Conservation (phyloP, 176 grass and related monocot species). For the maize (Zea mays) region DNA sequence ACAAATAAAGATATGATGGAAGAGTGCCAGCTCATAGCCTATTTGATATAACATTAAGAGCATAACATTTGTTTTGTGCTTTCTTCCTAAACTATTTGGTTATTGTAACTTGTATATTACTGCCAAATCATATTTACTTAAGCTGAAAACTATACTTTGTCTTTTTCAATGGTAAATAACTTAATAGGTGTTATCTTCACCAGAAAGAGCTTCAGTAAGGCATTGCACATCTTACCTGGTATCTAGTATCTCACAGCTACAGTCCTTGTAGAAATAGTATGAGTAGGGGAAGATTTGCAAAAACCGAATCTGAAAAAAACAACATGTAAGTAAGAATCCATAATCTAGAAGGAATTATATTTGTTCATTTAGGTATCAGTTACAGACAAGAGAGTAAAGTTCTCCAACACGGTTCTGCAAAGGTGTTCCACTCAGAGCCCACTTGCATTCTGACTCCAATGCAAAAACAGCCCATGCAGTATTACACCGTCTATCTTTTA, state of each 20-base stretch:
- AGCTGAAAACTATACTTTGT: not conserved
- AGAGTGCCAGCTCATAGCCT: conserved; percentile 8
- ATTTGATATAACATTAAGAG: not conserved
- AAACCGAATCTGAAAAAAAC: conserved; percentile 81
- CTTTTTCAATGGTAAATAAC: conserved; percentile 1
- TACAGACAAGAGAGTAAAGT: conserved; percentile 89
- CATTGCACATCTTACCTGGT: conserved; percentile 48
- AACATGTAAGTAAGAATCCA: conserved; percentile 30
- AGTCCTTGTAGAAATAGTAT: conserved; percentile 94
- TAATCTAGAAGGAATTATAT: conserved; percentile 30
- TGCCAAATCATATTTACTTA: conserved; percentile 16
- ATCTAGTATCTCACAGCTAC: conserved; percentile 74
- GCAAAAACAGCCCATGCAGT: conserved; percentile 90
- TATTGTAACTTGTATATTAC: not conserved
- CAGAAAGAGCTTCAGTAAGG: conserved; percentile 17
- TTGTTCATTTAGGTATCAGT: conserved; percentile 16
- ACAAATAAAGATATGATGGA: conserved; percentile 12
- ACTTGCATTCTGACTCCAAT: conserved; percentile 79
- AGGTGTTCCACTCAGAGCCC: conserved; percentile 98
- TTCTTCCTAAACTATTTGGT: conserved; percentile 8
- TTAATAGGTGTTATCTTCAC: not conserved
- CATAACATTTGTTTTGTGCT: not conserved
- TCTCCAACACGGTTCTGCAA: conserved; percentile 97
- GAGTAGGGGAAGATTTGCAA: conserved; percentile 92
- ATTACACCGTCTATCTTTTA: conserved; percentile 90